Evolutionary conservation across 1,284 basidiomycete species (phyloP), one percentile per base, ranked within the genome.

Genomic region (Volvariella surrecta): DNA sequence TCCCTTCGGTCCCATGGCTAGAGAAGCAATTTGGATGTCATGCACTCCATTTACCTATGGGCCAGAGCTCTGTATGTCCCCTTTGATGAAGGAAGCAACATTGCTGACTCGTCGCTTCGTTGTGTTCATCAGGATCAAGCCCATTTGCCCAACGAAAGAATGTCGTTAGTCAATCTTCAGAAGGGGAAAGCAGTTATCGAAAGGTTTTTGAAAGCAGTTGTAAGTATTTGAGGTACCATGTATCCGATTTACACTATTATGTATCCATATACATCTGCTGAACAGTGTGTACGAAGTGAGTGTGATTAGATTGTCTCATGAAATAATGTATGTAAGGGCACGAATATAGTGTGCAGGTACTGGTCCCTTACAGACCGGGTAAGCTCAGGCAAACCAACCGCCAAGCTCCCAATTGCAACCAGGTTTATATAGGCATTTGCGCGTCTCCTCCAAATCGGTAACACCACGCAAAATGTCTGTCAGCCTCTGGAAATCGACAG

Each of bases 1-100:
- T 93, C 41, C 93, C 93, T 1, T 90, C 89, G 1, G 79, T 98
- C 1, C 92, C 92, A 0, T 93, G 84, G 61, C 70, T 99, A 2
- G 95, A 98, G 62, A 90, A 94, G 55, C 83, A 86, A 56, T 91
- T 99, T 48, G 64, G 68, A 2, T 89, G 86, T 48, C 82, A 78
- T 43, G 89, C 89, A 0, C 68, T 95, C 11, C 92, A 95, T 60
- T 70, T 95, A 2, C 92, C 92, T 0, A 82, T 95, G 67, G 92
- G 90, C 0, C 86, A 90, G 57, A 86, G 83, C 56, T 77, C 79
- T 24, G 86, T 87, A 53, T 51, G 79, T 66, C 11, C 15, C 18
- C 18, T n/a, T 39, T 35, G 18, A 15, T 15, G 15, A 31, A 9
- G 11, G 38, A 21, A 18, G 21, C 28, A 40, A 18, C 42, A 32